Evolutionary conservation across 768 basidiomycete species (phyloP).

Genomic region (Boletellus ananas): DNA sequence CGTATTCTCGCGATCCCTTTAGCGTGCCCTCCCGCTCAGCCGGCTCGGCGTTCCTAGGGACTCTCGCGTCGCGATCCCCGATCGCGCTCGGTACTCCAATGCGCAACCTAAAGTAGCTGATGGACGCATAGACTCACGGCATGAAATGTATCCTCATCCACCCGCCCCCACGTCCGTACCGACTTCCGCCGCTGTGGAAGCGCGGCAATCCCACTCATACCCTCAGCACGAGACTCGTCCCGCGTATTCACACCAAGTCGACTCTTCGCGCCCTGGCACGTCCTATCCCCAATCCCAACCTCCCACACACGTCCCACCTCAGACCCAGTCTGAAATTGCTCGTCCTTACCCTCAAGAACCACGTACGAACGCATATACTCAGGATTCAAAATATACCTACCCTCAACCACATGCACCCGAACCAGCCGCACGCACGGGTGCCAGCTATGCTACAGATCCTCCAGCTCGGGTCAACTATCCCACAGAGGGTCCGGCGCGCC

Average conservation of each 20-base stretch:
- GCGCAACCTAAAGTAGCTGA: slow-evolving; percentile 18
- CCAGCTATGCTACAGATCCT: slow-evolving; percentile 15
- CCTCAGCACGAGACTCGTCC: slow-evolving; percentile 21
- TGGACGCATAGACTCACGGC: slow-evolving; percentile 24
- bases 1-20: not conserved
- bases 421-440: slow-evolving; percentile 11
- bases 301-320: slow-evolving; percentile 3
- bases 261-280: slow-evolving; percentile 19
- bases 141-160: slow-evolving; percentile 22
- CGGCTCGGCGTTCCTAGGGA: slow-evolving; percentile 11
- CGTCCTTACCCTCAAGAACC: slow-evolving; percentile 17
- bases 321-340: slow-evolving; percentile 15
- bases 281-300: slow-evolving; percentile 19
- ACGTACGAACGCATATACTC: slow-evolving; percentile 21
- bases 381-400: slow-evolving; percentile 23
- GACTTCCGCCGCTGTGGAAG: slow-evolving; percentile 14
- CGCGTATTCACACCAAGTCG: slow-evolving; percentile 16
- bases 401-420: slow-evolving; percentile 18
- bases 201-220: slow-evolving; percentile 21
- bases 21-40: slow-evolving; percentile 7
- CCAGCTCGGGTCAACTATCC: slow-evolving; percentile 15
- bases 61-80: slow-evolving; percentile 19
- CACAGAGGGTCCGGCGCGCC: slow-evolving; percentile 14
- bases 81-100: slow-evolving; percentile 21
- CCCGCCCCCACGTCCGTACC: slow-evolving; percentile 12